phyloP scores from a whole-genome alignment of 768 basidiomycete species.

The Amanita fuliginea region DNA sequence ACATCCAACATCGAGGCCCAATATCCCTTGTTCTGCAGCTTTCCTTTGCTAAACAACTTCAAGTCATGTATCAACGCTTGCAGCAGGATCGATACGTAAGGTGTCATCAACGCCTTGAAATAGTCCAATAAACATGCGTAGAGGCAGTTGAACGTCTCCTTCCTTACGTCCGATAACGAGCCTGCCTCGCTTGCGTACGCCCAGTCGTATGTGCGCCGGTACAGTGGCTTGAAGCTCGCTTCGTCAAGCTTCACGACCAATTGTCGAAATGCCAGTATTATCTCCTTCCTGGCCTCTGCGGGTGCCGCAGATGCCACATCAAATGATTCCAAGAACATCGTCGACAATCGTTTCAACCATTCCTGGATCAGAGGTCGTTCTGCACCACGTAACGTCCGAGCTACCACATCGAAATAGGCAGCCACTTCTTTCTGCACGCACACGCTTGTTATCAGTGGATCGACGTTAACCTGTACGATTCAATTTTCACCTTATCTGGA shows the following conservation, averaged over 20 bases:
- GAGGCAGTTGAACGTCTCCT: slow-evolving; percentile 63
- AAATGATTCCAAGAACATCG: slow-evolving; percentile 71
- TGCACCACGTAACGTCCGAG: slow-evolving; percentile 52
- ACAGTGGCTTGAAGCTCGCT: slow-evolving; percentile 79
- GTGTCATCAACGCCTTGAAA: slow-evolving; percentile 88
- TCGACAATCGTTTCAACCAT: slow-evolving; percentile 57
- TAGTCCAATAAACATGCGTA: slow-evolving; percentile 69
- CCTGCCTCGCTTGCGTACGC: slow-evolving; percentile 55
- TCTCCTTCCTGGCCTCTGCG: slow-evolving; percentile 18
- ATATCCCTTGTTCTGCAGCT: slow-evolving; percentile 27
- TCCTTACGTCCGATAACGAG: slow-evolving; percentile 21
- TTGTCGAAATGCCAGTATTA: slow-evolving; percentile 71
- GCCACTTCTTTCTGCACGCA: slow-evolving; percentile 21
- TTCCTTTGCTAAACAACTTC: slow-evolving; percentile 29
- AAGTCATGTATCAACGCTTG: slow-evolving; percentile 57
- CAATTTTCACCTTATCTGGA: slow-evolving; percentile 23
- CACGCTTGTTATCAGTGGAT: not conserved
- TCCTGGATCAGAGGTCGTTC: slow-evolving; percentile 54
- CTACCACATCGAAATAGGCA: slow-evolving; percentile 61
- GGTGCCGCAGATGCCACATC: slow-evolving; percentile 36
- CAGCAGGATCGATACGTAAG: slow-evolving; percentile 77
- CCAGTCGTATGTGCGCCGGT: slow-evolving; percentile 92
- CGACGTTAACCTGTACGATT: too few species aligned
- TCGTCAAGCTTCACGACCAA: slow-evolving; percentile 91
- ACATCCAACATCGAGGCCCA: slow-evolving; percentile 57